phyloP scores from a whole-genome alignment of 768 basidiomycete genomes.

The Pleurotus eryngii region DNA sequence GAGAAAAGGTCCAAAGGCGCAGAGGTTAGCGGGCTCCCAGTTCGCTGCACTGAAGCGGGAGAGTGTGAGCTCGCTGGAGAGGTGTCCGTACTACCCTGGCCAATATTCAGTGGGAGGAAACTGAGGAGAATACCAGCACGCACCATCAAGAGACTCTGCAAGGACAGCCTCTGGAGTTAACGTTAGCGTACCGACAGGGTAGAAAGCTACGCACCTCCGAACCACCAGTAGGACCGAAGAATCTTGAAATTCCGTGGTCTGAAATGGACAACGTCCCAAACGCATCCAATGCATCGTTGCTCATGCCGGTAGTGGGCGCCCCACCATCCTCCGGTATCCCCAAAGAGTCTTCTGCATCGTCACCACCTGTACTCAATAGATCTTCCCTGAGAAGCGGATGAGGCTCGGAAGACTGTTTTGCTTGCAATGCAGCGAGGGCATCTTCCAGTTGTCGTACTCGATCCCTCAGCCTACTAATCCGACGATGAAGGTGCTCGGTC shows the following conservation, averaged over 20 bases:
- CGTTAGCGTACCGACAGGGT: too few relatives aligned
- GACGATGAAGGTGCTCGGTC: conserved; percentile 62
- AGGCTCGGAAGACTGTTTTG: conserved; percentile 45
- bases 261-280: conserved; percentile 61
- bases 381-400: conserved; percentile 63
- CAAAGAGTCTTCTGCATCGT: conserved; percentile 21
- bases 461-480: conserved; percentile 47
- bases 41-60: conserved; percentile 16
- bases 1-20: conserved; percentile 48
- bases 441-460: conserved; percentile 62
- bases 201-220: conserved; percentile 50
- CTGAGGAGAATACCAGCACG: conserved; percentile 4
- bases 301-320: conserved; percentile 10
- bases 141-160: conserved; percentile 24
- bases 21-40: conserved; percentile 16
- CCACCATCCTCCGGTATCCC: conserved; percentile 9
- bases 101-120: background rate
- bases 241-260: conserved; percentile 57
- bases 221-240: conserved; percentile 67
- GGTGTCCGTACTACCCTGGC: conserved; percentile 20
- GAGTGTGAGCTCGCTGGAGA: conserved; percentile 19
- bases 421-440: conserved; percentile 50
- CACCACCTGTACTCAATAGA: conserved; percentile 32
- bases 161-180: background rate
- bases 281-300: conserved; percentile 46